Base-by-base conservation (phyloP, 768 basidiomycete species). In the Mycena metata region DNA sequence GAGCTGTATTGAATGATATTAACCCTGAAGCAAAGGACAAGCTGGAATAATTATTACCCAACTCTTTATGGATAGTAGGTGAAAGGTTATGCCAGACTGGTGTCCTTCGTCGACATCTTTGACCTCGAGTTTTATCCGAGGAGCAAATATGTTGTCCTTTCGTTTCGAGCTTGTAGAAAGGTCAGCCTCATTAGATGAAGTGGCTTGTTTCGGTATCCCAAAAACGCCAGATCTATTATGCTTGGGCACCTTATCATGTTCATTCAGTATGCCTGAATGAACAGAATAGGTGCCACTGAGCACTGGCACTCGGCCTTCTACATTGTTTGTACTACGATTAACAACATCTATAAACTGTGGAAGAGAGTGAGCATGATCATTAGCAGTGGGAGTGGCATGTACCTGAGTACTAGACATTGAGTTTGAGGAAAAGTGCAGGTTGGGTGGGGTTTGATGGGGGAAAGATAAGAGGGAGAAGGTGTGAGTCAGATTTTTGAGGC, bases 301-400 rank as follows among this genome's bases (percentile, higher is more conserved):
- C n/a, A 54, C 16, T 8, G 43, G 61, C 1, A 55, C 35, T 47
- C 5, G 46, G 15, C 36, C 12, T 1, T 16, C 33, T 60, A 66
- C 65, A 60, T 35, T 42, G 49, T 12, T 58, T 30, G 33, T 60
- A 35, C 49, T 66, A 60, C 57, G 52, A 39, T 19, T 30, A 16
- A 24, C 56, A 52, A 58, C 17, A 12, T 59, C 42, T 46, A 59
- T 30, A 8, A 26, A 54, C 65, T 66, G 65, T 8, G 54, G 1
- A 26, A 17, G 21, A 8, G 12, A 13, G 47, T 51, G 8, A 57
- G 55, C 19, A 23, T 24, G 19, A 24, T 15, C 17, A 19, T 9
- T 45, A 11, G 17, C 1, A 30, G 16, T 2, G 39, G 24, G 8
- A 26, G 35, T 43, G 41, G 42, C 16, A 19, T n/a, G 5, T 16